Base-by-base conservation (phyloP, 2,329 filamentous ascomycete species). In the Colletotrichum coccodes region DNA sequence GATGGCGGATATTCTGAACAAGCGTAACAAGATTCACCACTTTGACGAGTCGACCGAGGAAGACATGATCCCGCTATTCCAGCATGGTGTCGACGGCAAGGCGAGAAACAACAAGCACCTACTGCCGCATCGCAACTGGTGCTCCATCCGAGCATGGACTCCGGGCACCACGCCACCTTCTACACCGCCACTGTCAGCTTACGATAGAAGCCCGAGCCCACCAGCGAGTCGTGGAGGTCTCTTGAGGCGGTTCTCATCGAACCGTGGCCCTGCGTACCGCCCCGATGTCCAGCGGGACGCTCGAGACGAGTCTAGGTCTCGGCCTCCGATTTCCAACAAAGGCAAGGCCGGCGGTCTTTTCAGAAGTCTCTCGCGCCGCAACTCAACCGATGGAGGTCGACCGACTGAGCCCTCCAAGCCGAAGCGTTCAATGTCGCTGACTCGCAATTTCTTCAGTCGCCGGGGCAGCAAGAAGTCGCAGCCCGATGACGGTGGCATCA, bases 21-120 rank as follows among this genome's bases (percentile, higher is more conserved):
- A 93, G 83, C 90, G 96, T 32, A 98, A 98, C 84, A 98, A 92
- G 79, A 79, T 92, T 2, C 90, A 92, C 73, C 90, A 92, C 73
- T 89, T 92, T 64, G 90, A 92, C 78, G 85, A 86, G 68, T 85
- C 95, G 64, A 99, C 96, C 0, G 94, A 98, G 65, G 96, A 99
- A 80, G 90, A 94, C 79, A 97, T 99, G 93, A 96, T 98, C 49
- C 94, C 95, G 0, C 90, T 99, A 70, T 99, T 99, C 78, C 89
- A 87, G 1, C 90, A 94, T 65, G 96, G 97, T 72, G 94, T 98
- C 1, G 94, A 98, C 75, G 93, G 94, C 46, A 97, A 94, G 79
- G 86, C 90, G 23, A 89, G 96, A 70, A 98, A 97, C 80, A 99
- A 99, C 79, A 97, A 94, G 75, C 90, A 91, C 69, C 84, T 99